A percentile compares a stretch with the other conserved stretches of the same genome.
phyloP scores from a whole-genome alignment of 768 basidiomycete genomes.

The Pisolithus marmoratus region DNA sequence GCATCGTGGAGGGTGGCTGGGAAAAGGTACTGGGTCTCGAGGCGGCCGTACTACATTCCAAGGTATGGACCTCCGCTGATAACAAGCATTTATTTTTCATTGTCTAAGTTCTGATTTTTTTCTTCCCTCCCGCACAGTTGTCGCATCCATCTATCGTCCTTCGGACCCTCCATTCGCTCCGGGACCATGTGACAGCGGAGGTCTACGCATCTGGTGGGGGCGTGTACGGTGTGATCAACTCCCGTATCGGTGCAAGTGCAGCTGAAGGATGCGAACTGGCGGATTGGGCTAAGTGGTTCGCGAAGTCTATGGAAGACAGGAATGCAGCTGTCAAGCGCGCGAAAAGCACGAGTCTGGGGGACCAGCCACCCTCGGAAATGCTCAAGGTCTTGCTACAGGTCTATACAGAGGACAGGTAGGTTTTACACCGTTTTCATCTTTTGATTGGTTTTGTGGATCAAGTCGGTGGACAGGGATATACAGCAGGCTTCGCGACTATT shows the following conservation, averaged over 20 bases:
- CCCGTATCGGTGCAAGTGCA: slow-evolving; percentile 43
- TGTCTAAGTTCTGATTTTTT: not conserved
- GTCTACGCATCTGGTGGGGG: slow-evolving; percentile 82
- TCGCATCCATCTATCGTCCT: slow-evolving; percentile 43
- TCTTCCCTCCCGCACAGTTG: not conserved
- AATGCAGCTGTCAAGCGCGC: slow-evolving; percentile 36
- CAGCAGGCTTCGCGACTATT: slow-evolving; percentile 64
- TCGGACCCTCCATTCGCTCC: slow-evolving; percentile 56
- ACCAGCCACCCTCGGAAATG: slow-evolving; percentile 47
- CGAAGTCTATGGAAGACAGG: slow-evolving; percentile 48
- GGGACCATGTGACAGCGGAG: slow-evolving; percentile 75
- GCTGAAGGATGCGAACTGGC: slow-evolving; percentile 49
- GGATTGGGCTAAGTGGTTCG: slow-evolving; percentile 26
- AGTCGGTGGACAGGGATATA: slow-evolving; percentile 36
- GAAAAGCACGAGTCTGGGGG: not conserved
- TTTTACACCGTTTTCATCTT: slow-evolving; percentile 10
- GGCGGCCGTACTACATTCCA: slow-evolving; percentile 71
- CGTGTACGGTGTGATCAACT: slow-evolving; percentile 52
- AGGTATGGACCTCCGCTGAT: slow-evolving; percentile 38
- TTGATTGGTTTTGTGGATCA: not conserved
- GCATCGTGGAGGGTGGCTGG: slow-evolving; percentile 17
- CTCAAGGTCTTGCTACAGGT: slow-evolving; percentile 72
- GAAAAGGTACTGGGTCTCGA: slow-evolving; percentile 63
- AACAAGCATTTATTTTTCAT: not conserved
- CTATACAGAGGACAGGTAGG: slow-evolving; percentile 75